Evolutionary conservation across 208 protist genomes (phyloP).

Genomic region (Acanthamoeba healyi): DNA sequence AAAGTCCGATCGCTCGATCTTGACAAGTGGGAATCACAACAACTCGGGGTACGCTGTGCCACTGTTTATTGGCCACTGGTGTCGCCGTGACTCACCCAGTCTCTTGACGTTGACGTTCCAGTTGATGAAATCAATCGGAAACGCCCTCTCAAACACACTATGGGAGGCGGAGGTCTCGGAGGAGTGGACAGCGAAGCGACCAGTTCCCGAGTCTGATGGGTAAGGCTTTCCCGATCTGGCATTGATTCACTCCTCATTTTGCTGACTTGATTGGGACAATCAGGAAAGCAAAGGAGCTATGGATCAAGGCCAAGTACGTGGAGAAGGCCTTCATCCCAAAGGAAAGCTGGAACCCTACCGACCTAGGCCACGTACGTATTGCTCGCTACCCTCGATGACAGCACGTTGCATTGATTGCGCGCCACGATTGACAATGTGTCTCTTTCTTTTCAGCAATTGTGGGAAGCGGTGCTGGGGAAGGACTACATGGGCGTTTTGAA

Average conservation of each 20-base stretch:
- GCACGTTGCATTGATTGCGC: not conserved
- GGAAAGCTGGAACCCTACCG: not conserved
- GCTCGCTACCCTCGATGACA: too few species aligned
- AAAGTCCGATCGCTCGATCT: conserved; percentile 86
- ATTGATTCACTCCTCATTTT: not conserved
- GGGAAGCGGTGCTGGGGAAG: conserved; percentile 12
- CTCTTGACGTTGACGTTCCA: not conserved
- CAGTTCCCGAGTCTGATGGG: conserved; percentile 21
- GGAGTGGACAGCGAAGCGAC: not conserved
- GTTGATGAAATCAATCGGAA: conserved; percentile 68
- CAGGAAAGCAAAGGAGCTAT: conserved; percentile 28
- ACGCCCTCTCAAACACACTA: not conserved
- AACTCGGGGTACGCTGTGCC: conserved; percentile 7
- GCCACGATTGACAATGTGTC: not conserved
- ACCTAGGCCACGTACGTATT: not conserved
- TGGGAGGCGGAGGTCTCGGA: conserved; percentile 47
- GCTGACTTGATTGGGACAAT: not conserved
- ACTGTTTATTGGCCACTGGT: too few species aligned
- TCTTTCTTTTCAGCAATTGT: not conserved
- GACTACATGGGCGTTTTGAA: not conserved
- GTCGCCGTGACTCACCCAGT: not conserved
- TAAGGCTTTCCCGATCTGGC: too few species aligned
- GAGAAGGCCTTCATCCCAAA: not conserved
- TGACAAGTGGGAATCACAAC: conserved; percentile 74
- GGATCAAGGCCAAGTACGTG: conserved; percentile 72